Evolutionary conservation across 2,329 filamentous ascomycete genomes (phyloP).

Genomic region (Trichoderma sp.): DNA sequence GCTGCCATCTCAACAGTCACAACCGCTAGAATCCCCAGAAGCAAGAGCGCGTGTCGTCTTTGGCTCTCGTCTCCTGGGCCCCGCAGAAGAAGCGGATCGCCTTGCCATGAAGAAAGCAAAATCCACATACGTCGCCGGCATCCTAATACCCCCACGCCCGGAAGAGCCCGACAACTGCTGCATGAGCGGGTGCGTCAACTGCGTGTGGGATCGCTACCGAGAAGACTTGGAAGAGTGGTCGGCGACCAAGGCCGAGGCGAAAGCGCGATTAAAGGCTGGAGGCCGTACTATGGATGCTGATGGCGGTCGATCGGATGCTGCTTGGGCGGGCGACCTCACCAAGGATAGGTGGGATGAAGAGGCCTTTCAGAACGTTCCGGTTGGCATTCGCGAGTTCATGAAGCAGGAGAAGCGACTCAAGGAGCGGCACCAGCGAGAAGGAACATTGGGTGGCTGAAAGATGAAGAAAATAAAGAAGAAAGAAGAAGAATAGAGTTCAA

Average conservation of each 20-base stretch:
- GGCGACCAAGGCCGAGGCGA: conserved; percentile 60
- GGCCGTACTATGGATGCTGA: conserved; percentile 70
- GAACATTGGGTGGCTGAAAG: conserved; percentile 24
- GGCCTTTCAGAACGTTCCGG: conserved; percentile 75
- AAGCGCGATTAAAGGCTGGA: conserved; percentile 42
- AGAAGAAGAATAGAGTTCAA: neutral
- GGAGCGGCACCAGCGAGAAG: conserved; percentile 62
- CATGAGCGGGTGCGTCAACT: conserved; percentile 98
- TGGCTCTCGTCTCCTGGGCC: conserved; percentile 72
- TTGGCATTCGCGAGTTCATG: conserved; percentile 97
- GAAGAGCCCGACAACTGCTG: conserved; percentile 96
- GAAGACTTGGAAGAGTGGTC: conserved; percentile 94
- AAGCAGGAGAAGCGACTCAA: conserved; percentile 89
- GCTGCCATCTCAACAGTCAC: conserved; percentile 14
- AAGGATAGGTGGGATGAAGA: conserved; percentile 61
- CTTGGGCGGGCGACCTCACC: conserved; percentile 40
- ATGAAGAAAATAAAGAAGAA: neutral
- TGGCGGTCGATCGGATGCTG: conserved; percentile 67
- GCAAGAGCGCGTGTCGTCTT: conserved; percentile 70
- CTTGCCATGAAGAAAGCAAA: conserved; percentile 55
- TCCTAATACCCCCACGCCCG: conserved; percentile 78
- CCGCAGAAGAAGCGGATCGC: conserved; percentile 63
- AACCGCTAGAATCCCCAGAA: conserved; percentile 42
- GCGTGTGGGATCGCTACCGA: conserved; percentile 88
- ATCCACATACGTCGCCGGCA: conserved; percentile 68